Evolutionary conservation across 164 flowering plant genomes (phyloP).

Genomic region (Umbellularia californica): DNA sequence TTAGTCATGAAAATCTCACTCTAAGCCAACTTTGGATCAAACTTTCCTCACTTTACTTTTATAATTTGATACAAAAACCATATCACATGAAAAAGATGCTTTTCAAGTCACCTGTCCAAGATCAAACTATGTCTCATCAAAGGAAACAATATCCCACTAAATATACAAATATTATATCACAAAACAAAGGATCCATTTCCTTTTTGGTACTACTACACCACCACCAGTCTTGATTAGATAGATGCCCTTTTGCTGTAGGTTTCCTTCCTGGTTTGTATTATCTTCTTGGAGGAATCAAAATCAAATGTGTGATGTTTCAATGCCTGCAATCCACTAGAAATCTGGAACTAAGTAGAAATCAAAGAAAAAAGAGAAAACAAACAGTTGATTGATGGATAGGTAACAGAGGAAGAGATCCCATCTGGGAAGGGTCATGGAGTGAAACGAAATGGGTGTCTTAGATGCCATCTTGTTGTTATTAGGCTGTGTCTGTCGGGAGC

Average conservation of each 20-base stretch:
- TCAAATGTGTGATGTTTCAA: background rate
- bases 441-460: background rate
- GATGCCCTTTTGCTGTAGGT: background rate
- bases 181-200: background rate
- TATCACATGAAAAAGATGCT: background rate
- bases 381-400: background rate
- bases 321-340: background rate
- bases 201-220: background rate
- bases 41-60: background rate
- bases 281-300: background rate
- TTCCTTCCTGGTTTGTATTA: background rate
- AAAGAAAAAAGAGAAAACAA: no score
- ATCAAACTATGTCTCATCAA: background rate
- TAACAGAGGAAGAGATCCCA: background rate
- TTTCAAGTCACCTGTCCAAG: background rate
- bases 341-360: background rate
- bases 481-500: background rate
- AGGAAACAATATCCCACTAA: background rate
- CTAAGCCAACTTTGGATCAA: no score
- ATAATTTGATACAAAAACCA: no score
- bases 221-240: background rate
- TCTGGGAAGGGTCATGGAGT: background rate
- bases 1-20: no score
- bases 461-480: background rate
- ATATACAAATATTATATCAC: background rate